phyloP scores from a whole-genome alignment of 495 filamentous ascomycete genomes.

The Trichoderma parareesei region DNA sequence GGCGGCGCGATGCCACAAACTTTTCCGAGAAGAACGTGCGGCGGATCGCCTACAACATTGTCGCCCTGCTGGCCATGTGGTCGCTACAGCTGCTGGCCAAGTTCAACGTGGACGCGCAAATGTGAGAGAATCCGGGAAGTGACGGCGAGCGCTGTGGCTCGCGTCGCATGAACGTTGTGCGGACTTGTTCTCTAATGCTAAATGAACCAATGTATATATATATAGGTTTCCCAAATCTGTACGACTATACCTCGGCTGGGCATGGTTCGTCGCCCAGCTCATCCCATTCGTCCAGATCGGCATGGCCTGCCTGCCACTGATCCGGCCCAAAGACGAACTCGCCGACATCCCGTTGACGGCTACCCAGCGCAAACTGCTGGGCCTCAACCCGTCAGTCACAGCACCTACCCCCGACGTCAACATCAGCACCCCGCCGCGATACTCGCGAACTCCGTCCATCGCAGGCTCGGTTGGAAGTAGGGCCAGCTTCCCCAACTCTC shows the following conservation, averaged over 20 bases:
- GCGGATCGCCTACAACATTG: slow-evolving; percentile 55
- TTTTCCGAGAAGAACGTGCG: slow-evolving; percentile 65
- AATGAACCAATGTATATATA: background rate
- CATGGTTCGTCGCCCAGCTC: slow-evolving; percentile 39
- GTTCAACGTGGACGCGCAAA: slow-evolving; percentile 9
- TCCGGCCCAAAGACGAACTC: slow-evolving; percentile 64
- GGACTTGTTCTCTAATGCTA: background rate
- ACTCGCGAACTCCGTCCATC: slow-evolving; percentile 61
- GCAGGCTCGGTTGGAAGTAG: slow-evolving; percentile 43
- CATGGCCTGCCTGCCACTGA: slow-evolving; percentile 57
- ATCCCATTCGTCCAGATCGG: slow-evolving; percentile 59
- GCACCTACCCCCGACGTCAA: slow-evolving; percentile 55
- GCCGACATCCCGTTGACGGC: slow-evolving; percentile 88
- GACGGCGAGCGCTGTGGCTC: background rate
- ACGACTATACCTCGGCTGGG: slow-evolving; percentile 26
- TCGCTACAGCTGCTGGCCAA: slow-evolving; percentile 23
- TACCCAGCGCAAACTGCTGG: slow-evolving; percentile 74
- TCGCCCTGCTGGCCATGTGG: slow-evolving; percentile 40
- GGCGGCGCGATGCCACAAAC: slow-evolving; percentile 60
- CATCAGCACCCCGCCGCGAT: slow-evolving; percentile 81
- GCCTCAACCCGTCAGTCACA: slow-evolving; percentile 62
- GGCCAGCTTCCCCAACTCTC: slow-evolving; percentile 41
- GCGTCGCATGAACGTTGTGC: background rate
- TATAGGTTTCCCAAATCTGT: slow-evolving; percentile 8
- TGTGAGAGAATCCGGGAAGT: background rate